Percentiles rank a stretch among this genome's conserved stretches.
Evolutionary conservation across 2,329 filamentous ascomycete genomes (phyloP).

Genomic region (Sphaerulina populicola): DNA sequence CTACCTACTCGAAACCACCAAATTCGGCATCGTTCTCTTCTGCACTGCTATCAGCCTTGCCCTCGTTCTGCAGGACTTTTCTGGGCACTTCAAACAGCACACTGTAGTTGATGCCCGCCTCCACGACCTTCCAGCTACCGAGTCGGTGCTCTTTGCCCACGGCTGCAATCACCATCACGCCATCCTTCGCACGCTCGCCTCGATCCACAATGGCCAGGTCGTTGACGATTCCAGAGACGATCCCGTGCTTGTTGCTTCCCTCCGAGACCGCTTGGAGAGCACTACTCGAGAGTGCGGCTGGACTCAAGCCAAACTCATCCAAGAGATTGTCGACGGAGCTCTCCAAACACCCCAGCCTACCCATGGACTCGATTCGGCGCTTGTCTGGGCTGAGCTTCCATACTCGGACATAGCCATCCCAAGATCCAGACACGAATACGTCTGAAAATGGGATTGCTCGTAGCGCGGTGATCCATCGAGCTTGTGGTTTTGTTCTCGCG

Average conservation of each 20-base stretch:
- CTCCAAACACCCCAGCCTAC: conserved; percentile 44
- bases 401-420: conserved; percentile 79
- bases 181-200: conserved; percentile 62
- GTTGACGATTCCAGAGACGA: conserved; percentile 71
- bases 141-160: conserved; percentile 79
- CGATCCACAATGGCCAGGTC: conserved; percentile 80
- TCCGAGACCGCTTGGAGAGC: conserved; percentile 19
- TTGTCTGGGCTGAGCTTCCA: conserved; percentile 84
- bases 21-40: conserved; percentile 1
- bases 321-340: conserved; percentile 16
- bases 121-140: conserved; percentile 65
- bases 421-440: conserved; percentile 81
- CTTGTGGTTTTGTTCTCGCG: conserved; percentile 44
- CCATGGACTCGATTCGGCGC: conserved; percentile 63
- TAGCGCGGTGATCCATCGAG: conserved; percentile 85
- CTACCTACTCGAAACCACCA: conserved; percentile 8
- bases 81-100: conserved; percentile 72
- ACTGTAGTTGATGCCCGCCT: conserved; percentile 66
- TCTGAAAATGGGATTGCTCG: conserved; percentile 83
- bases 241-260: conserved; percentile 15
- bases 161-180: conserved; percentile 75
- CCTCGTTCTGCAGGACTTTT: conserved; percentile 26
- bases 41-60: not conserved
- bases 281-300: conserved; percentile 13
- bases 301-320: conserved; percentile 16